These are phyloP conservation scores for Quercus alba DNA, from an alignment of 306 rosid species.

Conservation along the genomic window DNA sequence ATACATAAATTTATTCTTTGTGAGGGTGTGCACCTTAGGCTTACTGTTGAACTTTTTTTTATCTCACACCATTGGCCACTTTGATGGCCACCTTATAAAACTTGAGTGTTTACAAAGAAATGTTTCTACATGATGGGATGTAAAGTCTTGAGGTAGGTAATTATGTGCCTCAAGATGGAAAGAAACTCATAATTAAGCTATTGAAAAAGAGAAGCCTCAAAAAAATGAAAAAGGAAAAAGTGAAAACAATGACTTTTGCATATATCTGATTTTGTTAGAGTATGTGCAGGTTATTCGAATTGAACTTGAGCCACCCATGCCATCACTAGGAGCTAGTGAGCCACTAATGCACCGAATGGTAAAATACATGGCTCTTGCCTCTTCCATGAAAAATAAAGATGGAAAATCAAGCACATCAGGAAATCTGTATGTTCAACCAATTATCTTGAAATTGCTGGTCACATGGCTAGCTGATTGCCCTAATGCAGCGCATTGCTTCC, in stretches of 20 bases:
- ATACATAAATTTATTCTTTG: neutral
- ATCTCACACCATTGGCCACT: neutral
- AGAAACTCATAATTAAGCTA: neutral
- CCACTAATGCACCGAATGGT: slow-evolving; percentile 83
- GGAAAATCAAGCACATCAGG: slow-evolving; percentile 53
- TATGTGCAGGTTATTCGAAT: slow-evolving; percentile 65
- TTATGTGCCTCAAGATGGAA: neutral
- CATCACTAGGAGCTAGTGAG: slow-evolving; percentile 76
- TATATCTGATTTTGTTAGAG: slow-evolving; percentile 12
- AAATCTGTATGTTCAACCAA: slow-evolving; percentile 56
- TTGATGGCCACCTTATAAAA: neutral
- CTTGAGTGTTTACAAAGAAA: neutral
- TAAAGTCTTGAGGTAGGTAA: neutral
- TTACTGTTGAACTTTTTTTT: neutral
- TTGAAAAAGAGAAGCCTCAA: neutral
- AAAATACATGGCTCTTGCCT: slow-evolving; percentile 80
- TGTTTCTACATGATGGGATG: neutral
- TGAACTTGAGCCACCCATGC: slow-evolving; percentile 78
- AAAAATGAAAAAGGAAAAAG: neutral
- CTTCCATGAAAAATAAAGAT: slow-evolving; percentile 74
- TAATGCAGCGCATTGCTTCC: slow-evolving; percentile 78
- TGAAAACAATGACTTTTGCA: neutral
- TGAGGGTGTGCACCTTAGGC: neutral
- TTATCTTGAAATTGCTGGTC: slow-evolving; percentile 75
- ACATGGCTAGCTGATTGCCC: slow-evolving; percentile 88